Base-by-base conservation (phyloP, 495 filamentous ascomycete genomes). In the Rusavskia elegans region DNA sequence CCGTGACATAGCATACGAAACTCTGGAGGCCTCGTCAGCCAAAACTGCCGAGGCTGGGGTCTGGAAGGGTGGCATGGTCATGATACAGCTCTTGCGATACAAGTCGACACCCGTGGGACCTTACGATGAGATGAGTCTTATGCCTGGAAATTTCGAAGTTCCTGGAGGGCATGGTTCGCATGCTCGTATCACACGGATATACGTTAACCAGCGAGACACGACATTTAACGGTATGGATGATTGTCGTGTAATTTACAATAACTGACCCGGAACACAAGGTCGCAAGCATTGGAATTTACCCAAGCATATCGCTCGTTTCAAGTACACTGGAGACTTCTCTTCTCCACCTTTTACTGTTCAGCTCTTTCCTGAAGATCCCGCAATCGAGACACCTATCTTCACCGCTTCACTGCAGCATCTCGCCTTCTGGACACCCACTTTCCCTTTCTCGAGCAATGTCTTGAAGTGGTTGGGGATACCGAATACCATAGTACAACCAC, bases 221-320 rank as follows among this genome's bases (percentile, higher is more conserved):
- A 66, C 63, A 37, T 72, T 63, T 56, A 75, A 76, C 56, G 73
- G 74, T 41, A 49, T 67, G 49, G 61, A 53, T n/a, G 62, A 64
- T 66, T 49, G 38, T 58, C 56, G 1, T 21, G 13, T 17, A 16
- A 21, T 29, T 50, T 19, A 17, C n/a, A 32, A 42, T 14, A 36
- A 20, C 30, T 25, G 16, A 23, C 23, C 16, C 8, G 19, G 11
- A 20, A 16, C 21, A 17, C 1, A n/a, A 55, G 29, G 49, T 42
- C 54, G 59, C 25, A 55, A 53, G 66, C 71, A 72, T 52, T 76
- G 71, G 71, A 76, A 75, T 59, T 70, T 74, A 39, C 71, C 74
- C 10, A 76, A 76, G 41, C 73, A 75, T 58, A 64, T 77, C 16
- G 75, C 73, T 21, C 64, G 64, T 36, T 76, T 77, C 59, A 58